A percentile compares a stretch with the other conserved stretches of the same genome.
Evolutionary conservation across 164 flowering plant species (phyloP).

Genomic region (Platanus orientalis): DNA sequence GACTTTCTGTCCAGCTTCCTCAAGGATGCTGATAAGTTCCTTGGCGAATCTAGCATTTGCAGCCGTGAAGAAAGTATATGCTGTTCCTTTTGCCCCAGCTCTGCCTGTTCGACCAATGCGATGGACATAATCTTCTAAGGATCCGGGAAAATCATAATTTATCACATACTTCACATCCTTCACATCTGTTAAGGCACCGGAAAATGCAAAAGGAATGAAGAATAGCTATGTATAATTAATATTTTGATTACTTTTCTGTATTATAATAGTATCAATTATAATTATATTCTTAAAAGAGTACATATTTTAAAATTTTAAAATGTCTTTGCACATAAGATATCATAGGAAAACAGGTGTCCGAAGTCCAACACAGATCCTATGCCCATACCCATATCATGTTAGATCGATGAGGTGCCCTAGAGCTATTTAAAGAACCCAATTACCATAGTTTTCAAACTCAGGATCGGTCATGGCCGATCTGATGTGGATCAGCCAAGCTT

Average conservation of each 20-base stretch:
- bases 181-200: conserved; percentile 56
- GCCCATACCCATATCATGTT: neutral
- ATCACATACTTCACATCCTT: conserved; percentile 93
- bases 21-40: conserved; percentile 78
- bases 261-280: too few relatives aligned
- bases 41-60: conserved; percentile 96
- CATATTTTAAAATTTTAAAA: too few relatives aligned
- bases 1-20: conserved; percentile 96
- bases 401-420: neutral
- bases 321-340: too few relatives aligned
- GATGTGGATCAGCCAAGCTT: too few relatives aligned
- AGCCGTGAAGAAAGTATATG: conserved; percentile 92
- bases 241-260: too few relatives aligned
- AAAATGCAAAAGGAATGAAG: neutral
- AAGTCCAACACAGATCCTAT: neutral
- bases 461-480: too few relatives aligned
- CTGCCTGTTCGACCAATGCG: conserved; percentile 95
- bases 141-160: conserved; percentile 95
- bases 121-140: conserved; percentile 95
- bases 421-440: neutral
- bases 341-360: neutral
- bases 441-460: too few relatives aligned
- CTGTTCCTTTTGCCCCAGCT: conserved; percentile 97
- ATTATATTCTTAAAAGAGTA: too few relatives aligned
- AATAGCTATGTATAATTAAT: neutral